These are phyloP conservation scores for Lentinula detonsa DNA, from an alignment of 768 basidiomycete species.

Conservation along the genomic window DNA sequence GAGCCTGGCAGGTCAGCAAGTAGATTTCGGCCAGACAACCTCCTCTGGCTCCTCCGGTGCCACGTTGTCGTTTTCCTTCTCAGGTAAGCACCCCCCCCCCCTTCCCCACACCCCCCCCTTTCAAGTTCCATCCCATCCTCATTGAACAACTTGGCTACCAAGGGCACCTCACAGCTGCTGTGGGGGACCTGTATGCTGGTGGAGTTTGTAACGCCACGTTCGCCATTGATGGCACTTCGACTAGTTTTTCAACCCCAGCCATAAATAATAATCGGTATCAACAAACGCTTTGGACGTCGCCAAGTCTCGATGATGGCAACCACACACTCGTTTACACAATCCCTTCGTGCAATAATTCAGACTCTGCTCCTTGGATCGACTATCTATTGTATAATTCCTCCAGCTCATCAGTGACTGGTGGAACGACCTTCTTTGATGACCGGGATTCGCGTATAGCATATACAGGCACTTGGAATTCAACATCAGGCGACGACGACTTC, in stretches of 20 bases:
- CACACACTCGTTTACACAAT: slow-evolving; percentile 17
- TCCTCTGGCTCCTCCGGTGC: slow-evolving; percentile 12
- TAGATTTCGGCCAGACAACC: slow-evolving; percentile 15
- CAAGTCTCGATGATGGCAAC: slow-evolving; percentile 11
- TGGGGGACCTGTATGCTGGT: slow-evolving; percentile 12
- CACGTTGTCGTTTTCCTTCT: slow-evolving; percentile 15
- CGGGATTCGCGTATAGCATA: slow-evolving; percentile 11
- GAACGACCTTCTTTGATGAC: slow-evolving; percentile 17
- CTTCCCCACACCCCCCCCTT: too few species aligned
- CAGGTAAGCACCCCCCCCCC: slow-evolving; percentile 10
- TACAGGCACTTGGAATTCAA: slow-evolving; percentile 13
- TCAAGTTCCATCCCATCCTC: not conserved
- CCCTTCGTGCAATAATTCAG: slow-evolving; percentile 10
- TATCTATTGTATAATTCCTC: slow-evolving; percentile 18
- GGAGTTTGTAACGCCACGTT: slow-evolving; percentile 14
- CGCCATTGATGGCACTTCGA: slow-evolving; percentile 12
- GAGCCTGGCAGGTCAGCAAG: slow-evolving; percentile 4
- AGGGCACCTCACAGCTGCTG: slow-evolving; percentile 14
- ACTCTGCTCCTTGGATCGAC: slow-evolving; percentile 15
- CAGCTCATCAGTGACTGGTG: slow-evolving; percentile 8
- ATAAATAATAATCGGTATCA: slow-evolving; percentile 9
- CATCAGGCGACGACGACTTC: slow-evolving; percentile 11
- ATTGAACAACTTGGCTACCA: not conserved
- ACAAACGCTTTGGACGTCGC: slow-evolving; percentile 13
- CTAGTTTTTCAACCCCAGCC: slow-evolving; percentile 11